Conservation (phyloP, 345 rosid genomes). For the Noccaea bulbosa region DNA sequence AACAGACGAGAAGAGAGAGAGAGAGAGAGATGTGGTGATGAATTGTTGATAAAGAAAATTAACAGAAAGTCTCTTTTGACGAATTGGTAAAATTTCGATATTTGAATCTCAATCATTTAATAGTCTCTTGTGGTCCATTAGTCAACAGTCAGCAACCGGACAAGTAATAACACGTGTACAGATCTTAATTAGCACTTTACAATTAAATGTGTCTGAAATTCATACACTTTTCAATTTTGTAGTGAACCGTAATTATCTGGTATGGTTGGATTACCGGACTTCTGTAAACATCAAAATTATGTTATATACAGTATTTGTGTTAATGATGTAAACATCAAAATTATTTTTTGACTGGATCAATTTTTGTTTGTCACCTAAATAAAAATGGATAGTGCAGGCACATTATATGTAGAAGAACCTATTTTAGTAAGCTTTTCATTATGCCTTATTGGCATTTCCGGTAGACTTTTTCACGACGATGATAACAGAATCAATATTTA, state of each 20-base stretch:
- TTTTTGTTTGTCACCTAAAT: neutral
- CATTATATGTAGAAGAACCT: slow-evolving; percentile 14
- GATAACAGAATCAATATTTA: slow-evolving; percentile 5
- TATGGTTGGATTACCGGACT: slow-evolving; percentile 2
- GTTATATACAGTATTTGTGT: neutral
- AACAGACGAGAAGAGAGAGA: neutral
- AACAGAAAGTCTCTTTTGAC: slow-evolving; percentile 12
- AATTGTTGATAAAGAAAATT: slow-evolving; percentile 3
- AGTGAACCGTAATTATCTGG: neutral
- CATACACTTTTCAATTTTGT: too few relatives aligned
- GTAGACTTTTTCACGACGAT: slow-evolving; percentile 25
- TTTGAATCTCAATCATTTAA: slow-evolving; percentile 35
- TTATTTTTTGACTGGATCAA: slow-evolving; percentile 14
- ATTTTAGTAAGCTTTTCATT: slow-evolving; percentile 11
- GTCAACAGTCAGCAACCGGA: slow-evolving; percentile 32
- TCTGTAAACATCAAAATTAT: slow-evolving; percentile 6
- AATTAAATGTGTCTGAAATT: neutral
- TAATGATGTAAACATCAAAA: slow-evolving; percentile 9
- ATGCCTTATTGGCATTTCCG: slow-evolving; percentile 18
- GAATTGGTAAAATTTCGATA: slow-evolving; percentile 19
- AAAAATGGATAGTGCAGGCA: slow-evolving; percentile 32
- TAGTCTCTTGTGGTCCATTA: slow-evolving; percentile 24
- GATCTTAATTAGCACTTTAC: too few relatives aligned
- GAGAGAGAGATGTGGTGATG: slow-evolving; percentile 16
- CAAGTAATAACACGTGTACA: slow-evolving; percentile 2